These are phyloP conservation scores for Mycosphaerella sp. DNA, from an alignment of 2,329 filamentous ascomycete genomes.

Conservation along the genomic window DNA sequence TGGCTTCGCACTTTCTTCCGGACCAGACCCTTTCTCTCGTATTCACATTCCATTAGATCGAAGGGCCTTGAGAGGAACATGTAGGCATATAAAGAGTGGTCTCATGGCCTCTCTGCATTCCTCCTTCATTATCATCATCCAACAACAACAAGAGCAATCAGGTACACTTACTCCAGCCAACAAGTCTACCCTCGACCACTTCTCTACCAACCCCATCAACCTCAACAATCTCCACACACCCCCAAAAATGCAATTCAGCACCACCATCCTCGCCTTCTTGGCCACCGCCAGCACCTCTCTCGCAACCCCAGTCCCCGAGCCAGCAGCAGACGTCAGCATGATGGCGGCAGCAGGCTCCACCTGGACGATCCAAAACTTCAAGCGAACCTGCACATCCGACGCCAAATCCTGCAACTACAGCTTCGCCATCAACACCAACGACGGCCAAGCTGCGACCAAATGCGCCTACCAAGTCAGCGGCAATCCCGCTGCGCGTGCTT, in stretches of 20 bases:
- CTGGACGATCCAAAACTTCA: conserved; percentile 23
- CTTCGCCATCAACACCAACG: conserved; percentile 22
- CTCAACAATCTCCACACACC: conserved; percentile 4
- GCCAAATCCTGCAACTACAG: conserved; percentile 16
- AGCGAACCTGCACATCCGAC: conserved; percentile 17
- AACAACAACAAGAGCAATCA: background rate
- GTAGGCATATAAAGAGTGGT: background rate
- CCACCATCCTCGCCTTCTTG: conserved; percentile 16
- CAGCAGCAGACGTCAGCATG: conserved; percentile 11
- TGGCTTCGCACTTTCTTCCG: too few species aligned
- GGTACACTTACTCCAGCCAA: background rate
- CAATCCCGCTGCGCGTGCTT: conserved; percentile 14
- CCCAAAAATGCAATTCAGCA: conserved; percentile 23
- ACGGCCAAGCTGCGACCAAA: conserved; percentile 8
- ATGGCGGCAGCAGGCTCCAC: conserved; percentile 13
- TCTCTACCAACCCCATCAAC: conserved; percentile 1
- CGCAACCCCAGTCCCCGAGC: conserved; percentile 11
- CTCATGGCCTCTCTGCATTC: background rate
- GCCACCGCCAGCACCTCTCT: conserved; percentile 16
- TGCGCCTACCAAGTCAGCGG: conserved; percentile 21
- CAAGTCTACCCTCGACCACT: too few species aligned
- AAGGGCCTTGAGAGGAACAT: too few species aligned
- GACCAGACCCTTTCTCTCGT: too few species aligned
- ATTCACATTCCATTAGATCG: too few species aligned
- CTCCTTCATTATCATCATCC: background rate